These are phyloP conservation scores for Tothia fuscella DNA, from an alignment of 2,329 filamentous ascomycete species.

Conservation along the genomic window DNA sequence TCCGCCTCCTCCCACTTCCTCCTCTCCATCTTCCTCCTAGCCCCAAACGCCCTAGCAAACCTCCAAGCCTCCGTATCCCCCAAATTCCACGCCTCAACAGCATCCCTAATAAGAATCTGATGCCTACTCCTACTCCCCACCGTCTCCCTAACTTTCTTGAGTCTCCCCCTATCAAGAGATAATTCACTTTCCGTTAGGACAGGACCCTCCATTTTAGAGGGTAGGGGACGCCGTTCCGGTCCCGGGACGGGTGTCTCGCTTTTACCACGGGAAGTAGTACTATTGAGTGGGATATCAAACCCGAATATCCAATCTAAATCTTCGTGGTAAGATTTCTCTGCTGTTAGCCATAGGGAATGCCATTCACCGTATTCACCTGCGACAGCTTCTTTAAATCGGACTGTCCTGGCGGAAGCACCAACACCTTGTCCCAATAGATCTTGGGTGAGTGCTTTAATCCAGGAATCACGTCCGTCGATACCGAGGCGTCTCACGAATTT, in stretches of 20 bases:
- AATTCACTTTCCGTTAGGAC: slow-evolving; percentile 35
- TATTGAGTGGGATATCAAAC: slow-evolving; percentile 58
- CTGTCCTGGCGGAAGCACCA: slow-evolving; percentile 51
- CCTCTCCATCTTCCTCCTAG: slow-evolving; percentile 50
- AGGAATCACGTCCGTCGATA: slow-evolving; percentile 62
- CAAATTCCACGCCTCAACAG: slow-evolving; percentile 41
- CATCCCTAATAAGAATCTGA: slow-evolving; percentile 27
- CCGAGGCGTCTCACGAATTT: slow-evolving; percentile 40
- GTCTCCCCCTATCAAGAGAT: slow-evolving; percentile 40
- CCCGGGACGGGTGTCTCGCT: slow-evolving; percentile 47
- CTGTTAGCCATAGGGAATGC: slow-evolving; percentile 69
- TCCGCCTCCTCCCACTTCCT: slow-evolving; percentile 58
- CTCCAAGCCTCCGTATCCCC: slow-evolving; percentile 69
- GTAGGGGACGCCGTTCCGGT: slow-evolving; percentile 41
- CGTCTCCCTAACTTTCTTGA: slow-evolving; percentile 40
- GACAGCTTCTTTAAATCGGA: slow-evolving; percentile 70
- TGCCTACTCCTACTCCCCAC: slow-evolving; percentile 26
- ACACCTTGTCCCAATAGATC: slow-evolving; percentile 53
- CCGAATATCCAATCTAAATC: slow-evolving; percentile 85
- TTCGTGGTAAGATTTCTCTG: slow-evolving; percentile 49
- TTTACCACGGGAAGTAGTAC: slow-evolving; percentile 37
- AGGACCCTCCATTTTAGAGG: slow-evolving; percentile 37
- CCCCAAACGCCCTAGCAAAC: slow-evolving; percentile 57
- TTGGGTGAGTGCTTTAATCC: slow-evolving; percentile 61
- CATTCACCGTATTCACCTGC: slow-evolving; percentile 53